These are phyloP conservation scores for Ziziphus jujuba DNA, from an alignment of 306 rosid genomes.

Conservation along the genomic window DNA sequence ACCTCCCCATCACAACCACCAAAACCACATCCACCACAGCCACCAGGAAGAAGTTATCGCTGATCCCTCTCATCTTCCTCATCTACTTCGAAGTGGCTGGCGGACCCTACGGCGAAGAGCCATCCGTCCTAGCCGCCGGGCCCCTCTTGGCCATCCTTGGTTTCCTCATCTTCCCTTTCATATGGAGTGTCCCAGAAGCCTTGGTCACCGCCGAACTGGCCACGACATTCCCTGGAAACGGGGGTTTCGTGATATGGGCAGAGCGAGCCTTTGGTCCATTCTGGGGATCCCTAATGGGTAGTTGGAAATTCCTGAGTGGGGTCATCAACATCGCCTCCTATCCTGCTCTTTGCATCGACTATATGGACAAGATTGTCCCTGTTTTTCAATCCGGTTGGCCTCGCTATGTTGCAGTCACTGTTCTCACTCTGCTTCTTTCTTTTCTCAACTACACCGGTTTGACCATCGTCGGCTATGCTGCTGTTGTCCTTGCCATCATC, in stretches of 20 bases:
- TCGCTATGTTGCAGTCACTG: constrained; percentile 15
- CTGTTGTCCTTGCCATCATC: constrained; percentile 21
- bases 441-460: constrained; percentile 37
- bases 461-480: constrained; percentile 34
- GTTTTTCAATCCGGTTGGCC: constrained; percentile 30
- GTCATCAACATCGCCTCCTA: constrained; percentile 42
- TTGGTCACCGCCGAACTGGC: constrained; percentile 42
- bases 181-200: constrained; percentile 43
- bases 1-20: neutral
- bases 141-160: constrained; percentile 43
- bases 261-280: constrained; percentile 42
- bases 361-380: constrained; percentile 29
- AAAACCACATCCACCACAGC: neutral
- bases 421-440: constrained; percentile 14
- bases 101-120: constrained; percentile 40
- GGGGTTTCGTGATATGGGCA: constrained; percentile 49
- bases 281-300: constrained; percentile 44
- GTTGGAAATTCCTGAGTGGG: constrained; percentile 38
- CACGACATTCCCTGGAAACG: constrained; percentile 43
- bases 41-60: constrained; percentile 23
- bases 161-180: constrained; percentile 39
- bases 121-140: constrained; percentile 37
- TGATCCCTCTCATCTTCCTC: constrained; percentile 42
- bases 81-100: constrained; percentile 48
- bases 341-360: constrained; percentile 34